Conservation (phyloP, 495 filamentous ascomycete genomes). For the Neurospora tetrasperma region DNA sequence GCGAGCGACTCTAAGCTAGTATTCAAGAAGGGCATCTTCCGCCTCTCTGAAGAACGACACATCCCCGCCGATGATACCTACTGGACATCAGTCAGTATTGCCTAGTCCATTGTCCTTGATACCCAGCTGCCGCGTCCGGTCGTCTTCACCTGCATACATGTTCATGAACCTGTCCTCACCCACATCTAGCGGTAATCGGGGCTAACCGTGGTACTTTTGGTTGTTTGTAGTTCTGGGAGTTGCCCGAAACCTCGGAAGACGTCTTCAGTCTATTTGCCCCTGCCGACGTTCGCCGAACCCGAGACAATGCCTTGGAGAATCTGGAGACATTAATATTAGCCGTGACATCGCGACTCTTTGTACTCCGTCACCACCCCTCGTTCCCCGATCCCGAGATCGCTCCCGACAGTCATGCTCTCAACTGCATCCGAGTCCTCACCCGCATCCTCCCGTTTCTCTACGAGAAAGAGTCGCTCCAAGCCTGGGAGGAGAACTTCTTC, state of each 20-base stretch:
- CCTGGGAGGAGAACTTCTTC: slow-evolving; percentile 89
- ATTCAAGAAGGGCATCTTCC: slow-evolving; percentile 99
- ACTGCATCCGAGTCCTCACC: slow-evolving; percentile 90
- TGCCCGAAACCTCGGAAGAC: slow-evolving; percentile 91
- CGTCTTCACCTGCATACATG: not conserved
- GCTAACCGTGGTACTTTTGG: not conserved
- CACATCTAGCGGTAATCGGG: slow-evolving; percentile 1
- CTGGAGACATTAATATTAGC: slow-evolving; percentile 83
- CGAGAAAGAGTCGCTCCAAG: slow-evolving; percentile 74
- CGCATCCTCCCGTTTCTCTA: slow-evolving; percentile 85
- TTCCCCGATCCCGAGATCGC: slow-evolving; percentile 84
- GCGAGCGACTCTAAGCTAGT: slow-evolving; percentile 98
- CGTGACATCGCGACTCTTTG: slow-evolving; percentile 67
- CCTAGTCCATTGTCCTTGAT: not conserved
- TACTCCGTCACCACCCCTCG: slow-evolving; percentile 76
- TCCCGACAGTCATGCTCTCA: slow-evolving; percentile 81
- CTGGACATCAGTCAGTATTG: slow-evolving; percentile 71
- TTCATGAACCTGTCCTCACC: not conserved
- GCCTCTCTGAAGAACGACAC: slow-evolving; percentile 78
- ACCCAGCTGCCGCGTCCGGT: not conserved
- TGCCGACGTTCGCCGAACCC: slow-evolving; percentile 81
- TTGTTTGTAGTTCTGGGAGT: slow-evolving; percentile 80
- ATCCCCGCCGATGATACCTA: slow-evolving; percentile 86
- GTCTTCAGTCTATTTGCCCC: slow-evolving; percentile 95
- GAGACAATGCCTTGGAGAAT: slow-evolving; percentile 79